Conservation (phyloP, 768 basidiomycete species). For the Pluteus cervinus region DNA sequence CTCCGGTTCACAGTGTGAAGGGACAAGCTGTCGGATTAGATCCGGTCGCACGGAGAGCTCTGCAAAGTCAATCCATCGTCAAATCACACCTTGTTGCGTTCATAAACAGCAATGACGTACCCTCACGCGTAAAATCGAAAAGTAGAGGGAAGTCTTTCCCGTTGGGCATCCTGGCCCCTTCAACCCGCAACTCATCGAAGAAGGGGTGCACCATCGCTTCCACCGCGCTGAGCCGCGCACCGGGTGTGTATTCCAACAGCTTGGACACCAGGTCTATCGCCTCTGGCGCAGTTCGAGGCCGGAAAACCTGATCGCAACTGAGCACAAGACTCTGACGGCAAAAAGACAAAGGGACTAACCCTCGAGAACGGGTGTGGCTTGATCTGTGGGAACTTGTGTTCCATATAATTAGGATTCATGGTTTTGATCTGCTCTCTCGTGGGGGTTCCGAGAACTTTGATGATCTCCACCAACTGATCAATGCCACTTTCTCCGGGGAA, state of each 20-base stretch:
- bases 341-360: conserved; percentile 34
- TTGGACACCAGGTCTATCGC: conserved; percentile 95
- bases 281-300: conserved; percentile 92
- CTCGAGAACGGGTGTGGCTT: conserved; percentile 99
- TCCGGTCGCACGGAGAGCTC: conserved; percentile 97
- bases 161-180: conserved; percentile 93
- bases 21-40: conserved; percentile 87
- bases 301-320: conserved; percentile 72
- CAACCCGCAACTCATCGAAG: conserved; percentile 92
- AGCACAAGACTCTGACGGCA: conserved; percentile 6
- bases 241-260: conserved; percentile 97
- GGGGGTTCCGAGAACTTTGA: conserved; percentile 98
- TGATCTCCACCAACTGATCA: conserved; percentile 98
- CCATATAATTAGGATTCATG: conserved; percentile 99
- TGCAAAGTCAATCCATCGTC: conserved; percentile 23
- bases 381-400: conserved; percentile 99
- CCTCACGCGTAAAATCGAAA: conserved; percentile 95
- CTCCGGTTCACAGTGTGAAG: conserved; percentile 84
- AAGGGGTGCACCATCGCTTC: conserved; percentile 93
- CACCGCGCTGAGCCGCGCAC: conserved; percentile 81
- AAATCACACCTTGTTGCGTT: background rate
- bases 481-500: conserved; percentile 99
- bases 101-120: conserved; percentile 39
- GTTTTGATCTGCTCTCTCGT: conserved; percentile 99
- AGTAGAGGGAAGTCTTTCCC: conserved; percentile 93